phyloP scores from a whole-genome alignment of 2,329 filamentous ascomycete species.

The Neofusicoccum sp. region DNA sequence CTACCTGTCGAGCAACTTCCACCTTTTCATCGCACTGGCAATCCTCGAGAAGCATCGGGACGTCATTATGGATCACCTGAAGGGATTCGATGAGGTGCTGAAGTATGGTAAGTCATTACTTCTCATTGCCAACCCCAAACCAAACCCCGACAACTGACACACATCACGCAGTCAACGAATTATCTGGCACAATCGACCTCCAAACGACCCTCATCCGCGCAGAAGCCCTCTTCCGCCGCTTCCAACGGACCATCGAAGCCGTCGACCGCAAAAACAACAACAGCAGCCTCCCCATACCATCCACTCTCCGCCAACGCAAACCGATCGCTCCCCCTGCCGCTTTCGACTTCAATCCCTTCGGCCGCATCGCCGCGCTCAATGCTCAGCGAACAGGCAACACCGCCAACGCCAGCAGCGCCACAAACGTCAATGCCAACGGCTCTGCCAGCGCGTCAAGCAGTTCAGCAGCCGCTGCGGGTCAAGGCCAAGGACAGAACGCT shows the following conservation, averaged over 20 bases:
- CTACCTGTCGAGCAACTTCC: slow-evolving; percentile 82
- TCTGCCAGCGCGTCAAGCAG: slow-evolving; percentile 22
- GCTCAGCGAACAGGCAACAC: neutral
- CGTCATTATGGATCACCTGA: slow-evolving; percentile 90
- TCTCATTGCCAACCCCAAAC: neutral
- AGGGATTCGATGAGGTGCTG: slow-evolving; percentile 93
- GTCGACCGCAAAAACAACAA: slow-evolving; percentile 82
- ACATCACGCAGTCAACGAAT: slow-evolving; percentile 72
- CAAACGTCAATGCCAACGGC: slow-evolving; percentile 26
- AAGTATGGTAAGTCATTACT: slow-evolving; percentile 73
- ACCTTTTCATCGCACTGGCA: slow-evolving; percentile 88
- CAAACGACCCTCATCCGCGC: slow-evolving; percentile 82
- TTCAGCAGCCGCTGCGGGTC: slow-evolving; percentile 21
- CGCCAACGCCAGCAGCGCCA: slow-evolving; percentile 21
- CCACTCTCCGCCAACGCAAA: slow-evolving; percentile 46
- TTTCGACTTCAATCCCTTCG: slow-evolving; percentile 3
- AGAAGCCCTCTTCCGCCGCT: slow-evolving; percentile 82
- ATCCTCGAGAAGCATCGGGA: slow-evolving; percentile 95
- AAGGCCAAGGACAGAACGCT: slow-evolving; percentile 23
- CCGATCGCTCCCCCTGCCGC: slow-evolving; percentile 25
- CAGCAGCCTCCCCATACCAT: slow-evolving; percentile 58
- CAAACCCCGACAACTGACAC: slow-evolving; percentile 18
- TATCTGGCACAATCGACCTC: slow-evolving; percentile 89
- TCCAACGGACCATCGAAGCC: slow-evolving; percentile 83
- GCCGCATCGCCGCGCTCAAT: slow-evolving; percentile 1